Conservation (phyloP, 805 yeast species). For the Lipomyces japonicus region DNA sequence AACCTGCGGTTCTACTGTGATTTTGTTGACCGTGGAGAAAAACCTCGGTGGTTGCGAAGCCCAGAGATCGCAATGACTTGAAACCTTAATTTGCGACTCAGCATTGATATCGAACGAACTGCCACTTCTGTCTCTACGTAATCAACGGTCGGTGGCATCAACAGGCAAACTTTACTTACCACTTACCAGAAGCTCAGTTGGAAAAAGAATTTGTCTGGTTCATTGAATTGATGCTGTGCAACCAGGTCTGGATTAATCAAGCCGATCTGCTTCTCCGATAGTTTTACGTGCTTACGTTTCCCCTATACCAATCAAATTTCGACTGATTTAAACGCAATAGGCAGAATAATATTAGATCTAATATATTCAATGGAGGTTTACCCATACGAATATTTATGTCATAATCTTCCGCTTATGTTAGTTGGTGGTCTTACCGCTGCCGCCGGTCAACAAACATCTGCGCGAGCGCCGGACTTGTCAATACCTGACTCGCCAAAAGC, state of each 20-base stretch:
- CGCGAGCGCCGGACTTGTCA: slow-evolving; percentile 1
- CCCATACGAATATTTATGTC: slow-evolving; percentile 25
- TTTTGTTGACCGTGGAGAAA: not conserved
- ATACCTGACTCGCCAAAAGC: slow-evolving; percentile 1
- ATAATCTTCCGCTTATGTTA: slow-evolving; percentile 25
- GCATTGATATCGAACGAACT: too few relatives aligned
- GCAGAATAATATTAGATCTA: too few relatives aligned
- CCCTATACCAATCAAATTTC: not conserved
- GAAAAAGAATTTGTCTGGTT: too few relatives aligned
- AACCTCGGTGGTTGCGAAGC: not conserved
- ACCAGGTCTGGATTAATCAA: too few relatives aligned
- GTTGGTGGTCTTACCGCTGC: slow-evolving; percentile 21
- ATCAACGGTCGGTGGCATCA: too few relatives aligned
- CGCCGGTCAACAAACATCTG: not conserved
- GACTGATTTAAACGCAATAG: not conserved
- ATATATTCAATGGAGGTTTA: slow-evolving; percentile 19
- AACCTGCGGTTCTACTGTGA: not conserved
- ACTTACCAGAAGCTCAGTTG: too few relatives aligned
- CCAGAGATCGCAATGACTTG: too few relatives aligned
- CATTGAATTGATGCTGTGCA: too few relatives aligned
- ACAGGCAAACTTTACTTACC: too few relatives aligned
- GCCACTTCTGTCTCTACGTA: too few relatives aligned
- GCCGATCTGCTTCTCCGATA: too few relatives aligned
- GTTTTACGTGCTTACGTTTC: not conserved
- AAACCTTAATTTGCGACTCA: too few relatives aligned